Evolutionary conservation across 2,329 filamentous ascomycete species (phyloP).

Genomic region (Curvularia hawaiiensis): DNA sequence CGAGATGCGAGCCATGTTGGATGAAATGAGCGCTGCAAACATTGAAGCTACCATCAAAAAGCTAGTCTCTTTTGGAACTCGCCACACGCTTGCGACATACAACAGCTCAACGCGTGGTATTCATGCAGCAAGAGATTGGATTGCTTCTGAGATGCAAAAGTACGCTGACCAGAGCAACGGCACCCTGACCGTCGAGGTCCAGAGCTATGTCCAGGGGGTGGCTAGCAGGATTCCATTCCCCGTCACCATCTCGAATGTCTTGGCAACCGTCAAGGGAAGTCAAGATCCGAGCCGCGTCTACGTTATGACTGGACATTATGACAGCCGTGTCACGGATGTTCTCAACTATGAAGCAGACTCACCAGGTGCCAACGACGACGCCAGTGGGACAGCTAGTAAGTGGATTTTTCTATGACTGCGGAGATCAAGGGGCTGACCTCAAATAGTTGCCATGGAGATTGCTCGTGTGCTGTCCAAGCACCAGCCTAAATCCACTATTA

Average conservation of each 20-base stretch:
- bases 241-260: conserved; percentile 59
- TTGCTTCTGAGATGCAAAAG: conserved; percentile 56
- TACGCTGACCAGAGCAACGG: conserved; percentile 58
- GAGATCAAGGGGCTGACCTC: conserved; percentile 11
- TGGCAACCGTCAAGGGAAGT: conserved; percentile 55
- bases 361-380: conserved; percentile 64
- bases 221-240: conserved; percentile 56
- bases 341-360: conserved; percentile 59
- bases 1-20: conserved; percentile 48
- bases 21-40: conserved; percentile 49
- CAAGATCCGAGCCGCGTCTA: conserved; percentile 56
- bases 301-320: conserved; percentile 62
- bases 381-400: conserved; percentile 57
- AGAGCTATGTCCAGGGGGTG: conserved; percentile 58
- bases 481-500: conserved; percentile 58
- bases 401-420: not conserved
- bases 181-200: conserved; percentile 56
- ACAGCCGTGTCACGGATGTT: conserved; percentile 57
- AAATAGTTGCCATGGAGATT: conserved; percentile 58
- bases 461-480: conserved; percentile 58
- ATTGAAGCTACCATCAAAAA: conserved; percentile 59
- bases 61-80: conserved; percentile 62
- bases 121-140: conserved; percentile 63
- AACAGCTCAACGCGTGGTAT: conserved; percentile 59
- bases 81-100: conserved; percentile 61